Conservation (phyloP, 768 basidiomycete species). For the Naganishia onofrii region DNA sequence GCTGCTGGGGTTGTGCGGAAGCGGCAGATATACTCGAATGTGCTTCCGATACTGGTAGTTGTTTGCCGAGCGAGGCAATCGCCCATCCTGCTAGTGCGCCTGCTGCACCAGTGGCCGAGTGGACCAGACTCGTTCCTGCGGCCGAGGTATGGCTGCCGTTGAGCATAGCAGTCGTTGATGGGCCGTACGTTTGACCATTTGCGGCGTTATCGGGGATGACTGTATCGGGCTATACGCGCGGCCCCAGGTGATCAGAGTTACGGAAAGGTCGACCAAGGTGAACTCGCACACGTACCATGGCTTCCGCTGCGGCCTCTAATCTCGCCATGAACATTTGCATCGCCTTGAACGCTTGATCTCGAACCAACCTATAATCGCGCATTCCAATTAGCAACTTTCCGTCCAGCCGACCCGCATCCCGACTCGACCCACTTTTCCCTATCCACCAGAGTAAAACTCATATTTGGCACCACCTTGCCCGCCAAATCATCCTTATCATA, state of each 20-base stretch:
- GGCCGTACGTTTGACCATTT: slow-evolving; percentile 35
- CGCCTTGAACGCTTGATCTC: slow-evolving; percentile 94
- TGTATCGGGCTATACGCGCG: slow-evolving; percentile 60
- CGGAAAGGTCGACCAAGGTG: neutral
- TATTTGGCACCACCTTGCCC: slow-evolving; percentile 79
- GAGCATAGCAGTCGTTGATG: slow-evolving; percentile 49
- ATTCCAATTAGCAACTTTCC: slow-evolving; percentile 2
- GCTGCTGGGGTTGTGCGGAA: slow-evolving; percentile 39
- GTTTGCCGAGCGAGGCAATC: slow-evolving; percentile 80
- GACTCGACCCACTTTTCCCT: slow-evolving; percentile 74
- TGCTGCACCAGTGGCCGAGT: slow-evolving; percentile 84
- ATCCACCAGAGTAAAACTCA: slow-evolving; percentile 76
- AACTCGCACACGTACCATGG: slow-evolving; percentile 68
- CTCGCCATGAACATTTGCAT: slow-evolving; percentile 81
- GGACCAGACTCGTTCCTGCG: slow-evolving; percentile 58
- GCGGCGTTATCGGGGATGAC: slow-evolving; percentile 49
- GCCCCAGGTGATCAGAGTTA: neutral
- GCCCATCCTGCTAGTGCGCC: slow-evolving; percentile 94
- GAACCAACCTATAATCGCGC: slow-evolving; percentile 64
- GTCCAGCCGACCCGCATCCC: neutral
- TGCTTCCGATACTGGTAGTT: slow-evolving; percentile 69
- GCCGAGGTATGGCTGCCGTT: slow-evolving; percentile 34
- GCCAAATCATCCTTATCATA: slow-evolving; percentile 87
- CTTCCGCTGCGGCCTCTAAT: slow-evolving; percentile 71
- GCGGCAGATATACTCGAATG: slow-evolving; percentile 64